Evolutionary conservation across 306 rosid species (phyloP), one percentile per base, ranked within the genome.

Genomic region (barrel medic (Medicago truncatula)): DNA sequence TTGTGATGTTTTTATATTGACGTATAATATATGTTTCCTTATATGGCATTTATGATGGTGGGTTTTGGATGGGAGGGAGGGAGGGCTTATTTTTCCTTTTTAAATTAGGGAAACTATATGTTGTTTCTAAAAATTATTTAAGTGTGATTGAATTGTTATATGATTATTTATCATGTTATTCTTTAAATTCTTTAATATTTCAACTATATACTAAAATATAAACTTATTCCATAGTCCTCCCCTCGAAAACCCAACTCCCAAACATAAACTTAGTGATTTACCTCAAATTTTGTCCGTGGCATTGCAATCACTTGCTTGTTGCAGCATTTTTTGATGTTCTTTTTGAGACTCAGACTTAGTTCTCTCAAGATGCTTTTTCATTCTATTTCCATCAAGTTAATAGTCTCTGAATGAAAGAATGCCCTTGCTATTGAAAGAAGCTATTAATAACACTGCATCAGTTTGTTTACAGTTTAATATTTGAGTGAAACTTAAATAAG

Each of bases 401-500:
- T 4, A 43, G 47, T 43, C 4, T 10, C 47, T 43, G 47, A 43
- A 43, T 43, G 3, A 41, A 43, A 10, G 3, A 43, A 43, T 43
- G 47, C 41, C 46, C 16, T n/a, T 71, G 38, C 49, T 6, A 8
- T 40, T 25, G 36, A 21, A n/a, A 10, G 53, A 34, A 69, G 53
- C 62, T 49, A 34, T 69, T 46, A 46, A 15, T 16, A 31, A 23
- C 12, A 21, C 58, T 36, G 7, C 44, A 20, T 20, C 50, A 43
- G 43, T 52, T 36, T 60, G 41, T 60, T 49, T 60, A 23, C 53
- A 60, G 50, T 44, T 47, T 34, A 46, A 62, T 17, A 16, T 44
- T 43, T 43, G 47, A 65, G 63, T 60, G 83, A 53, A 43, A 47
- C 53, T 71, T 65, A 41, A 79, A 12, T 21, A 58, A 59, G 23